Evolutionary conservation across 768 basidiomycete genomes (phyloP).

Genomic region (Auriscalpium vulgare): DNA sequence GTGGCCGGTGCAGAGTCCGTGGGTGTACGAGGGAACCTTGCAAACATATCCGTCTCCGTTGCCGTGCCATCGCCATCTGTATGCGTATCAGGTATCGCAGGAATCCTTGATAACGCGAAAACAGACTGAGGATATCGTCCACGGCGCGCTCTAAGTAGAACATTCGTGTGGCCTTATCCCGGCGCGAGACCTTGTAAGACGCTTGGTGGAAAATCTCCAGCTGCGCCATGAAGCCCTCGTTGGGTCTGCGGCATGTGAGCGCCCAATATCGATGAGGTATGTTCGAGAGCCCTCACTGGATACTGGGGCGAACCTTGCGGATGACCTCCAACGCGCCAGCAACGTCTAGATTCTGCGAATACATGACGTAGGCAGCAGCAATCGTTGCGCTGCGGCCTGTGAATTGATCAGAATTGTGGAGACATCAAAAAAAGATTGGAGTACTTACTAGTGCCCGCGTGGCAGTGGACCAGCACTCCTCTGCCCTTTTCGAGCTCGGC

Average conservation of each 20-base stretch:
- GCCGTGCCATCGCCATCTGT: slow-evolving; percentile 68
- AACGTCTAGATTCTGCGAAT: slow-evolving; percentile 47
- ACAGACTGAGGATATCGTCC: slow-evolving; percentile 67
- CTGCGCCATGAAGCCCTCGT: slow-evolving; percentile 73
- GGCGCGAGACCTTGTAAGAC: slow-evolving; percentile 55
- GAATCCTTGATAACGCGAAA: slow-evolving; percentile 20
- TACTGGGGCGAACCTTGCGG: slow-evolving; percentile 51
- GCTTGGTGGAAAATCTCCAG: slow-evolving; percentile 74
- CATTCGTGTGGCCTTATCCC: slow-evolving; percentile 65
- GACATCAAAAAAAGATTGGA: neutral
- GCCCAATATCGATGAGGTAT: slow-evolving; percentile 1
- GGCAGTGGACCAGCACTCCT: slow-evolving; percentile 84
- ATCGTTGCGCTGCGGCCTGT: slow-evolving; percentile 79
- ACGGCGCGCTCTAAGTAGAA: slow-evolving; percentile 77
- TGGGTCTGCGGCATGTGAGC: slow-evolving; percentile 50
- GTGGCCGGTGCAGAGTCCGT: slow-evolving; percentile 53
- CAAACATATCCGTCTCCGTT: slow-evolving; percentile 66
- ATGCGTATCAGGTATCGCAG: neutral
- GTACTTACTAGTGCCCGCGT: slow-evolving; percentile 77
- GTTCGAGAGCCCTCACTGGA: slow-evolving; percentile 46
- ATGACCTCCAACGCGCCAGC: slow-evolving; percentile 64
- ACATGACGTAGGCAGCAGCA: slow-evolving; percentile 86
- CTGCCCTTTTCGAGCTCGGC: slow-evolving; percentile 66
- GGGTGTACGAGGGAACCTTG: slow-evolving; percentile 61
- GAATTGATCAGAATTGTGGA: neutral